Evolutionary conservation across 1,284 basidiomycete genomes (phyloP), one percentile per base, ranked within the genome.

Genomic region (Trametes versicolor): DNA sequence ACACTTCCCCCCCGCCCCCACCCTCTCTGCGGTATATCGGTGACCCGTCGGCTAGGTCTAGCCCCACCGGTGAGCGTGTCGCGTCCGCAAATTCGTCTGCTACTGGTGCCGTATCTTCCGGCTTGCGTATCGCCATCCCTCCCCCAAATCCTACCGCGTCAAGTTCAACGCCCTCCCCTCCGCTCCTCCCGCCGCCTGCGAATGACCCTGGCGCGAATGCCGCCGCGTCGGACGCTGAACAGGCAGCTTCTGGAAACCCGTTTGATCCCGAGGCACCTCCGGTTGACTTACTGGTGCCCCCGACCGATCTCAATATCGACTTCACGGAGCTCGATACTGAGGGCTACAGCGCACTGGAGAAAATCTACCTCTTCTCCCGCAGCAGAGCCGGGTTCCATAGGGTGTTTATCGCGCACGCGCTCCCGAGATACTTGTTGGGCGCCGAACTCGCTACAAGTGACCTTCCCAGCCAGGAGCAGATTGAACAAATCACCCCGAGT

Each of bases 291-390:
- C 58, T 63, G 39, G 56, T 58, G 9, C 49, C 65, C n/a, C 49
- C 66, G 50, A 29, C 66, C 6, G 75, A 72, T 48, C 50, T 73
- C 50, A 71, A 72, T 48, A 61, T 77, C 58, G 75, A 75, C 57
- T 73, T 76, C 53, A 69, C 75, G n/a, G 74, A 76, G 62, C 78
- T 92, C 71, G 89, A 92, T 62, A 87, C 91, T 65, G 93, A 96
- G 72, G 87, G 89, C 62, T 85, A 97, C 60, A 94, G 82, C 75
- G 86, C 92, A 21, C 87, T 98, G 36, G 97, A 99, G 80, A 92
- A 94, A 73, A 98, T 98, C 71, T 99, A 98, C 80, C 85, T 99
- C 32, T 96, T 96, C 73, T 93, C 94, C 66, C 88, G 93, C 72
- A 97, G 95, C 77, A 91, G 91, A 69, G 90, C 92, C 62, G 81